These are phyloP conservation scores for Rosa hybrid DNA, from an alignment of 331 rosid genomes.

Conservation along the genomic window DNA sequence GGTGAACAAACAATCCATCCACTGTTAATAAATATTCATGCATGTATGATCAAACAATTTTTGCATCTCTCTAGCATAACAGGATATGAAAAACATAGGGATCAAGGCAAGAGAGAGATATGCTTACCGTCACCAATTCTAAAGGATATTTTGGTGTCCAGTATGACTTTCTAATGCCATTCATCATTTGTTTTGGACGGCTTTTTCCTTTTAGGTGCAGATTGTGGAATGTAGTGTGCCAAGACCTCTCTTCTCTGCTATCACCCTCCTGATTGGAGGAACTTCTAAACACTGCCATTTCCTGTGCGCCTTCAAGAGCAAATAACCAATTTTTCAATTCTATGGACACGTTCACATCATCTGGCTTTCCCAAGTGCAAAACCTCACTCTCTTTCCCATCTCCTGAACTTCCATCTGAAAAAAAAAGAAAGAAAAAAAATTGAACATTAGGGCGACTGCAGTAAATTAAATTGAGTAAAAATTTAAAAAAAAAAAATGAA, in stretches of 20 bases:
- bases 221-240: constrained; percentile 78
- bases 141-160: constrained; percentile 54
- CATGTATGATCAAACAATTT: neutral
- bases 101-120: neutral
- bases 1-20: neutral
- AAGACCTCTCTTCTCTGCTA: constrained; percentile 81
- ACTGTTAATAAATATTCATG: neutral
- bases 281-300: constrained; percentile 76
- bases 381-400: constrained; percentile 51
- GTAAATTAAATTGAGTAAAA: neutral
- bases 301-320: constrained; percentile 89
- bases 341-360: constrained; percentile 71
- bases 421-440: constrained; percentile 1
- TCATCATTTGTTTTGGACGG: constrained; percentile 44
- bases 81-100: neutral
- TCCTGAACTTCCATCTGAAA: constrained; percentile 40
- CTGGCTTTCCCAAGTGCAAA: constrained; percentile 75
- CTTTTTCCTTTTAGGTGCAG: constrained; percentile 73
- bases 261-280: constrained; percentile 51
- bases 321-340: constrained; percentile 89
- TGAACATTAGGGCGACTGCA: constrained; percentile 2
- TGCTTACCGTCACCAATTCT: constrained; percentile 70
- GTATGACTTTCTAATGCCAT: constrained; percentile 44
- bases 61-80: neutral
- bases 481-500: neutral